Base-by-base conservation (phyloP, 2,329 filamentous ascomycete species). In the Fusarium sp. region DNA sequence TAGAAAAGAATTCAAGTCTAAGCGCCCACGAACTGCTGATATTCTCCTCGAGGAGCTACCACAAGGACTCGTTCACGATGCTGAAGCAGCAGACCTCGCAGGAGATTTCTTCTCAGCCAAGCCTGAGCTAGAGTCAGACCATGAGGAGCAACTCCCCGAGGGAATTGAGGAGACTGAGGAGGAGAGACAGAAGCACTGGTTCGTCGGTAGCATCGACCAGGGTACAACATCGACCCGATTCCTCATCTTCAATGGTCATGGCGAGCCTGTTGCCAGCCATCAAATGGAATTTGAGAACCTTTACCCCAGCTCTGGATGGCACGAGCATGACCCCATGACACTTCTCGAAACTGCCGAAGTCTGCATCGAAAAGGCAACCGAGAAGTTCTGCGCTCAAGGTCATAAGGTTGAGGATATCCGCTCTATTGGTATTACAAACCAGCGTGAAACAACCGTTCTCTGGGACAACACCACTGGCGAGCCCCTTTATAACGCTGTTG, bases 161-260 rank as follows among this genome's bases (percentile, higher is more conserved):
- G 77, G 75, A 57, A 77, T 80, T 30, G 66, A 56, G 18, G 74
- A 77, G 56, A 81, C 79, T 3, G 75, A 75, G 18, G 75, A 78
- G 16, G 77, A 80, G 65, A 68, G 73, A 44, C 60, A 70, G 48
- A 67, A 76, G 49, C 73, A 90, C 60, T 88, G 88, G 81, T 97
- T 93, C 76, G 91, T 97, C 65, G 94, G 94, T 65, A 93, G 92
- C 73, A 94, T 97, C 78, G 94, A 97, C 78, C 93, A 97, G 77
- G 94, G 94, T 62, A 97, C 94, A 14, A 97, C 94, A 32, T 95
- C 92, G 63, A 93, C 94, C 34, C 88, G 94, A 40, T 97, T 97
- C 81, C 87, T 97, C 74, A 94, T 98, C 77, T 97, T 97, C 82
- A 90, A 97, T 80, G 89, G 89, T 70, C 83, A 87, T 44, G 94